A percentile compares a stretch with the other conserved stretches of the same genome.
These are phyloP conservation scores for Candida yuanshanica DNA, from an alignment of 805 yeast genomes.

Conservation along the genomic window DNA sequence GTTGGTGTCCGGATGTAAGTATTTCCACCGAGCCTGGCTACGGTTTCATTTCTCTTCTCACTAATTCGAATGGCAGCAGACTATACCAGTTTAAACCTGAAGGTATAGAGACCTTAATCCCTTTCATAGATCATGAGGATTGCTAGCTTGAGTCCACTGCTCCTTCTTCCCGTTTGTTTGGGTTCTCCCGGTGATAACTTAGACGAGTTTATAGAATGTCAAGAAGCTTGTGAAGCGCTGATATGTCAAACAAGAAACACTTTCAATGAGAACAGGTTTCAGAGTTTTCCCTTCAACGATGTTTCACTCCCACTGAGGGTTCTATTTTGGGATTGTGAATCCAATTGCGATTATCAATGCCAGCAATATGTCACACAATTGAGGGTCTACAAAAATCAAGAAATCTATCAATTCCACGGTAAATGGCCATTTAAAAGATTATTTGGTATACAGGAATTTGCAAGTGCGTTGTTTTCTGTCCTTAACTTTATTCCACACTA, in stretches of 20 bases:
- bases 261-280: neutral
- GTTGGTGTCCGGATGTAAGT: no score
- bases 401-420: conserved; percentile 84
- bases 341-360: conserved; percentile 90
- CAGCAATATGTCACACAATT: conserved; percentile 67
- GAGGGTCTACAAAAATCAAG: conserved; percentile 42
- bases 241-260: conserved; percentile 1
- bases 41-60: no score
- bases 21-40: no score
- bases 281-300: conserved; percentile 2
- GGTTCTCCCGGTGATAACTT: conserved; percentile 11
- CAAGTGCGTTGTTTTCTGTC: conserved; percentile 73
- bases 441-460: conserved; percentile 80
- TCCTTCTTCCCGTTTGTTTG: neutral
- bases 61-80: no score
- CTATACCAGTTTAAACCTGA: neutral
- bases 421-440: conserved; percentile 91
- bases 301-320: conserved; percentile 27
- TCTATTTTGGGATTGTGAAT: conserved; percentile 67
- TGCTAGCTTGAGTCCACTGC: neutral
- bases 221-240: conserved; percentile 4
- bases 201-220: conserved; percentile 8
- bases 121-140: neutral
- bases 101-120: neutral
- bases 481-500: conserved; percentile 64